A percentile compares a stretch with the other conserved stretches of the same genome.
These are phyloP conservation scores for Phylloporus sp. DNA, from an alignment of 768 basidiomycete genomes.

Conservation along the genomic window DNA sequence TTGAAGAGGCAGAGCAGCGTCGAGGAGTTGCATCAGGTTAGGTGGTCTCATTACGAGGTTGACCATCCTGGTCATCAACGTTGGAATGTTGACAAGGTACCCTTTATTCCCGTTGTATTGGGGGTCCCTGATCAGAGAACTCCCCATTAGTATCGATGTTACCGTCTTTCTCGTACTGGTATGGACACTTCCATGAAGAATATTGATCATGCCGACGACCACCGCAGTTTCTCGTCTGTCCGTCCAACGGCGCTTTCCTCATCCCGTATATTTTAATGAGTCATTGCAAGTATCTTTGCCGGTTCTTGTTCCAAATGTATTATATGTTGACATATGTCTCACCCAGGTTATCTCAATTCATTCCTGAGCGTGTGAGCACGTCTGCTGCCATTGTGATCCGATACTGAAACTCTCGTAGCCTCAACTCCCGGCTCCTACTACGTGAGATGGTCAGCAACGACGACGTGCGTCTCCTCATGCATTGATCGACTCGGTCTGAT, in stretches of 20 bases:
- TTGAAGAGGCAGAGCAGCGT: not conserved
- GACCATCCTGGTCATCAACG: constrained; percentile 33
- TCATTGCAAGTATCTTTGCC: constrained; percentile 24
- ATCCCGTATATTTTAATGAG: constrained; percentile 37
- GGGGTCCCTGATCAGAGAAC: not conserved
- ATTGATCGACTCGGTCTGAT: not conserved
- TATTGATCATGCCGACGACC: not conserved
- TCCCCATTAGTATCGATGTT: constrained; percentile 27
- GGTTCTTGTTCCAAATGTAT: not conserved
- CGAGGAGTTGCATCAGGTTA: constrained; percentile 16
- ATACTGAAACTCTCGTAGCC: constrained; percentile 9
- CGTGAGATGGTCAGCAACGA: constrained; percentile 27
- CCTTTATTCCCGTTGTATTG: not conserved
- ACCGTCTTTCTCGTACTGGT: constrained; percentile 25
- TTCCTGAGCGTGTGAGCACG: constrained; percentile 33
- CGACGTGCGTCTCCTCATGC: constrained; percentile 11
- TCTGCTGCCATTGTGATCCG: no score
- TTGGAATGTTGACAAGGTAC: constrained; percentile 35
- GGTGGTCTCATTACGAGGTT: constrained; percentile 31
- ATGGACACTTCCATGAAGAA: not conserved
- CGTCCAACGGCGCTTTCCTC: constrained; percentile 33
- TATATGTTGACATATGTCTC: not conserved
- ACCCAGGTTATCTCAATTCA: constrained; percentile 35
- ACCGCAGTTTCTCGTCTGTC: constrained; percentile 32
- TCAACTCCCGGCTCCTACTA: constrained; percentile 27